Base-by-base conservation (phyloP, 2,329 filamentous ascomycete species). In the Colletotrichum gloeosporioides region DNA sequence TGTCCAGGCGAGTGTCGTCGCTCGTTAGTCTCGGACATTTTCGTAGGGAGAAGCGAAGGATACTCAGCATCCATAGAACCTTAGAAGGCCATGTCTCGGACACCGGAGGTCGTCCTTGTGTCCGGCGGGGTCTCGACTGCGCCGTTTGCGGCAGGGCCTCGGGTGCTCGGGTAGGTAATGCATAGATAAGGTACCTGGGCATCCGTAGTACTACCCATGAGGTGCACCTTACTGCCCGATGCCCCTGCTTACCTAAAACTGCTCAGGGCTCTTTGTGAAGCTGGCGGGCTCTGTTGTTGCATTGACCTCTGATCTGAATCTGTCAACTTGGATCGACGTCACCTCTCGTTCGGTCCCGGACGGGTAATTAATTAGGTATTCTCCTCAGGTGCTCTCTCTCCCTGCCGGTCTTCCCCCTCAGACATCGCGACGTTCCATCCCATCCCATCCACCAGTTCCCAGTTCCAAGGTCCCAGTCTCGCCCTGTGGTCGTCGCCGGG, bases 1-100 rank as follows among this genome's bases (percentile, higher is more conserved):
- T 77, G 75, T 77, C 75, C 75, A 77, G 49, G 71, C 27, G 53
- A 71, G 39, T n/a, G n/a, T 49, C 49, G n/a, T 75, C 12, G 22
- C 15, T 57, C 29, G 55, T 70, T 71, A 29, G 57, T 32, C 16
- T 18, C 61, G 53, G 32, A 27, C 34, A 15, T 32, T 15, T 16
- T 69, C n/a, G 44, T n/a, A 49, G 44, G 44, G 44, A 49, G 44
- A 49, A 49, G n/a, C 10, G n/a, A 49, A 34, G 27, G 32, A 25
- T 68, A 25, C 63, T 70, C 63, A 76, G n/a, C 55, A 34, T 75
- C n/a, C 15, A 18, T 27, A 22, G n/a, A 13, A 13, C 61, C 16
- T 34, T 63, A 31, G 15, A 64, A 8, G 22, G 25, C 36, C 27
- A 18, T 27, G 68, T 34, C 57, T 73, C 71, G 65, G 74, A 36